Percentiles rank a stretch among this genome's conserved stretches.
These are phyloP conservation scores for Misopates orontium DNA, from an alignment of 257 asterid genomes.

Conservation along the genomic window DNA sequence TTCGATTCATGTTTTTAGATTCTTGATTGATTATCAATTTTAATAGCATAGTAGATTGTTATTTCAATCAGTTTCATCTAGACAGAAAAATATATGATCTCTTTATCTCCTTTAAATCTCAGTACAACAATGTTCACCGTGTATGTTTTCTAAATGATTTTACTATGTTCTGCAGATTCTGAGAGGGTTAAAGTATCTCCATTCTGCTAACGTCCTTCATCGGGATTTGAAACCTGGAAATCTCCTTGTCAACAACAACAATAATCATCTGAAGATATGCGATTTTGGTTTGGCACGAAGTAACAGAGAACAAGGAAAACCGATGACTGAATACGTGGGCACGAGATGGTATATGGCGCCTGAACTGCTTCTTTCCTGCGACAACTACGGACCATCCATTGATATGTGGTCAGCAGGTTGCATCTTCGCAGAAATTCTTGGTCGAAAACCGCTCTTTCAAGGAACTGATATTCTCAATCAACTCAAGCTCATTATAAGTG, in stretches of 20 bases:
- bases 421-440: conserved; percentile 46
- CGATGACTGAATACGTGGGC: conserved; percentile 47
- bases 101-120: too few relatives aligned
- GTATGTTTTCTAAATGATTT: too few relatives aligned
- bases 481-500: conserved; percentile 38
- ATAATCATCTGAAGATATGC: conserved; percentile 40
- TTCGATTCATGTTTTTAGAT: too few relatives aligned
- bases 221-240: conserved; percentile 49
- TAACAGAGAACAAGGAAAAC: conserved; percentile 31
- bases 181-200: conserved; percentile 41
- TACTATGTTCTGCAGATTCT: conserved; percentile 39
- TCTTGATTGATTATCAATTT: too few relatives aligned
- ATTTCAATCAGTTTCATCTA: too few relatives aligned
- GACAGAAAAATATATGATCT: too few relatives aligned
- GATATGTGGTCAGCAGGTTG: conserved; percentile 50
- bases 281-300: conserved; percentile 48
- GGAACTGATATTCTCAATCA: conserved; percentile 42
- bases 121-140: too few relatives aligned
- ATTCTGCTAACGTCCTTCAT: conserved; percentile 48
- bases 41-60: too few relatives aligned
- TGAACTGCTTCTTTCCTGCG: conserved; percentile 45
- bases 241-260: conserved; percentile 36
- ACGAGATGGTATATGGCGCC: conserved; percentile 51
- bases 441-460: conserved; percentile 41
- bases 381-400: conserved; percentile 39